These are phyloP conservation scores for Daldinia grandis DNA, from an alignment of 495 filamentous ascomycete genomes.

Conservation along the genomic window DNA sequence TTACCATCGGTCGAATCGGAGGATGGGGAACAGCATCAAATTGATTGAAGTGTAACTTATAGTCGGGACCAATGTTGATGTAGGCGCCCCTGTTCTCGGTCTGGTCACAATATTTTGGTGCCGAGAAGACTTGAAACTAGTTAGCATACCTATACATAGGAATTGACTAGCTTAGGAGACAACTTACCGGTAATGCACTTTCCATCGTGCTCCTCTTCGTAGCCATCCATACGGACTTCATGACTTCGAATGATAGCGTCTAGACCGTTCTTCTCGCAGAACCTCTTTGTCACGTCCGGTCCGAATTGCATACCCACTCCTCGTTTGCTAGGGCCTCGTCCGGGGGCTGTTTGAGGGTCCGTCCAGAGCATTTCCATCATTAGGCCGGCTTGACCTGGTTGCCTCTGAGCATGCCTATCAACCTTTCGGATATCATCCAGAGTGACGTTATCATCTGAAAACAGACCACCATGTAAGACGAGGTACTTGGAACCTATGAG, in stretches of 20 bases:
- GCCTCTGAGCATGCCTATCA: slow-evolving; percentile 88
- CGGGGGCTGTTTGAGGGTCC: slow-evolving; percentile 85
- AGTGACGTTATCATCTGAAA: slow-evolving; percentile 94
- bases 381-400: slow-evolving; percentile 92
- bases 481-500: slow-evolving; percentile 92
- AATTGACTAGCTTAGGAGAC: background rate
- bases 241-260: slow-evolving; percentile 96
- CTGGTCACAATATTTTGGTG: slow-evolving; percentile 95
- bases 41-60: slow-evolving; percentile 88
- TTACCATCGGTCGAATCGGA: slow-evolving; percentile 91
- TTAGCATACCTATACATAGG: slow-evolving; percentile 42
- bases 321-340: slow-evolving; percentile 93
- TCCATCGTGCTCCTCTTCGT: slow-evolving; percentile 96
- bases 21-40: slow-evolving; percentile 98
- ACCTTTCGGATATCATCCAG: slow-evolving; percentile 94
- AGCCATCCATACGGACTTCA: slow-evolving; percentile 97
- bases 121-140: slow-evolving; percentile 79
- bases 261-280: slow-evolving; percentile 94
- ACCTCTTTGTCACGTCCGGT: slow-evolving; percentile 94
- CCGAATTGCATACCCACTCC: slow-evolving; percentile 97
- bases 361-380: slow-evolving; percentile 99
- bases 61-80: slow-evolving; percentile 94
- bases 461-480: slow-evolving; percentile 93
- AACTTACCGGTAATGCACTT: slow-evolving; percentile 87
- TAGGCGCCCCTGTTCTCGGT: slow-evolving; percentile 98